These are phyloP conservation scores for Protostelium mycophagum DNA, from an alignment of 78 protist species.

Conservation along the genomic window DNA sequence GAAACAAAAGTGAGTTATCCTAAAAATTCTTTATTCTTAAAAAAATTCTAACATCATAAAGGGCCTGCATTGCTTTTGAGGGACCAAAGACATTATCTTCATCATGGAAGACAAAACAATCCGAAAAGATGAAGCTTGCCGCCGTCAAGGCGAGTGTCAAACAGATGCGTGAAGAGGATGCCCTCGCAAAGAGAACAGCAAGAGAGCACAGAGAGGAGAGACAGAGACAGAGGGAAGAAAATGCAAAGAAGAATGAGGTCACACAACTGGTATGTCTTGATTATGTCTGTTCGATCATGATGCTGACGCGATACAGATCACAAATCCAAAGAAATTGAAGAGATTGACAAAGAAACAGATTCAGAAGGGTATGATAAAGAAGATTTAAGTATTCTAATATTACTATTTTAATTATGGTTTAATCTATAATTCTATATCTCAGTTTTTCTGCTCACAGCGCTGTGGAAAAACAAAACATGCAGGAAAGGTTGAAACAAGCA, in stretches of 20 bases:
- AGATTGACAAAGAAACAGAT: neutral
- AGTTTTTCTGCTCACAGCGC: no score
- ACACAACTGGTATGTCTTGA: neutral
- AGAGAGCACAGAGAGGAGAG: neutral
- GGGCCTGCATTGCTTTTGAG: no score
- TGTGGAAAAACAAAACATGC: no score
- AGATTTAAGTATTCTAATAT: neutral
- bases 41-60: no score
- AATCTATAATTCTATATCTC: no score
- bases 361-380: neutral
- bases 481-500: no score
- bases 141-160: neutral
- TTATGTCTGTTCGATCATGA: no score
- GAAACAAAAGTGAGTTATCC: neutral
- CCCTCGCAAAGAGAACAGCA: neutral
- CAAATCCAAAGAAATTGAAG: neutral
- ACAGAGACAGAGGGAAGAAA: neutral
- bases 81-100: no score
- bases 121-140: neutral
- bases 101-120: neutral
- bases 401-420: no score
- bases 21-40: no score
- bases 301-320: neutral
- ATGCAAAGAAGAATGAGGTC: neutral
- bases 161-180: neutral